phyloP scores from a whole-genome alignment of 805 yeast species.

The Metahyphopichia silvanorum region DNA sequence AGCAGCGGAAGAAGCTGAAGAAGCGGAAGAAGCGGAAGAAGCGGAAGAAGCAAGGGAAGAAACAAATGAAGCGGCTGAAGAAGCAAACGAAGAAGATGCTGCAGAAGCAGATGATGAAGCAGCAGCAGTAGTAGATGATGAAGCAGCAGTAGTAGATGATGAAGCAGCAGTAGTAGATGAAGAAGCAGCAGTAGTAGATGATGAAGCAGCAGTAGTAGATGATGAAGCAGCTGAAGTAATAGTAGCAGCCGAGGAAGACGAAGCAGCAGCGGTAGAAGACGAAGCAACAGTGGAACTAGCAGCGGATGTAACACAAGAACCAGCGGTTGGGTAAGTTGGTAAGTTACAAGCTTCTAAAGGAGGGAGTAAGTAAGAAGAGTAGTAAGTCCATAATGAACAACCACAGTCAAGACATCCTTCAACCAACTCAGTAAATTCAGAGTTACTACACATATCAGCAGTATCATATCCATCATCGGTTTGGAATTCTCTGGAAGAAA shows the following conservation, averaged over 20 bases:
- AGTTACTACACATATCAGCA: constrained; percentile 17
- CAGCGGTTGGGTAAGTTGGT: constrained; percentile 24
- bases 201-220: not conserved
- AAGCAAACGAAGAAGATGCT: constrained; percentile 10
- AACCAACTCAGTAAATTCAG: constrained; percentile 22
- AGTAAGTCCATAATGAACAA: constrained; percentile 38
- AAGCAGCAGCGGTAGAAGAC: constrained; percentile 12
- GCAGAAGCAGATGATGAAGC: not conserved
- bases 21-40: constrained; percentile 9
- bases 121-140: not conserved
- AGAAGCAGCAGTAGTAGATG: not conserved
- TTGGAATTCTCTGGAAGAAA: not conserved
- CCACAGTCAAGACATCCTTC: constrained; percentile 37
- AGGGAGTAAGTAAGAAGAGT: constrained; percentile 23
- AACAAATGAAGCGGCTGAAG: constrained; percentile 10
- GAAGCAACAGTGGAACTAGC: constrained; percentile 1
- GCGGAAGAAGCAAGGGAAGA: constrained; percentile 3
- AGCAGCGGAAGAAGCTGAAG: constrained; percentile 6
- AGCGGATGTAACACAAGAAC: constrained; percentile 7
- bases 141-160: not conserved
- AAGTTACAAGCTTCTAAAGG: constrained; percentile 28
- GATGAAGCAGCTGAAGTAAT: not conserved
- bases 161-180: not conserved
- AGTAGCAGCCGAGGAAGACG: not conserved
- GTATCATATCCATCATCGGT: constrained; percentile 13